Conservation (phyloP, 2,329 filamentous ascomycete species). For the Graphium sp. region DNA sequence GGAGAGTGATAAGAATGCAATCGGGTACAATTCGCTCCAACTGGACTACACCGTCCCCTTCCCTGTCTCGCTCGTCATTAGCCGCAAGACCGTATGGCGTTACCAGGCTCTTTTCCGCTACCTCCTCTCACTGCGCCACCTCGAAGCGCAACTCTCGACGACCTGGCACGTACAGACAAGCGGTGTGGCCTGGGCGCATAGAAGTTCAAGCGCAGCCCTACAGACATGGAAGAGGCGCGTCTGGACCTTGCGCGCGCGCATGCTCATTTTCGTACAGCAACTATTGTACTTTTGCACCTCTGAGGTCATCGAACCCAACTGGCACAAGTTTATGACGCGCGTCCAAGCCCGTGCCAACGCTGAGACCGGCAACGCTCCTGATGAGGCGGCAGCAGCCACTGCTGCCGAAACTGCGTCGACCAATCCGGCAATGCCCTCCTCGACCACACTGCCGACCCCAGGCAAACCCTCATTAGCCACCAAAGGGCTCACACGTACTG, state of each 20-base stretch:
- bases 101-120: constrained; percentile 96
- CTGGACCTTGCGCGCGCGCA: constrained; percentile 80
- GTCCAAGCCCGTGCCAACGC: constrained; percentile 44
- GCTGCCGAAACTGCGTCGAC: constrained; percentile 2
- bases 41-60: constrained; percentile 92
- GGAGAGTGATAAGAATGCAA: constrained; percentile 76
- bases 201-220: constrained; percentile 52
- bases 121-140: constrained; percentile 71
- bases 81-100: constrained; percentile 87
- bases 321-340: constrained; percentile 82
- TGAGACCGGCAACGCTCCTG: constrained; percentile 6
- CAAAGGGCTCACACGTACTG: constrained; percentile 43
- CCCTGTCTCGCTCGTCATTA: constrained; percentile 86
- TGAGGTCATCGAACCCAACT: constrained; percentile 96
- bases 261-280: constrained; percentile 96
- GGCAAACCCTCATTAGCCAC: too few species aligned
- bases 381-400: constrained; percentile 18
- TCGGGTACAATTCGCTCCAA: constrained; percentile 81
- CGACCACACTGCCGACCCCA: constrained; percentile 8
- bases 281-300: constrained; percentile 92
- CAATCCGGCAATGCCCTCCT: not conserved
- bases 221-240: constrained; percentile 88
- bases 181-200: constrained; percentile 65
- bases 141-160: constrained; percentile 72
- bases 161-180: constrained; percentile 88